Percentiles rank a stretch among this genome's conserved stretches.
Evolutionary conservation across 371 early-diverging fungal species (phyloP).

Genomic region (Saksenaea vasiformis): DNA sequence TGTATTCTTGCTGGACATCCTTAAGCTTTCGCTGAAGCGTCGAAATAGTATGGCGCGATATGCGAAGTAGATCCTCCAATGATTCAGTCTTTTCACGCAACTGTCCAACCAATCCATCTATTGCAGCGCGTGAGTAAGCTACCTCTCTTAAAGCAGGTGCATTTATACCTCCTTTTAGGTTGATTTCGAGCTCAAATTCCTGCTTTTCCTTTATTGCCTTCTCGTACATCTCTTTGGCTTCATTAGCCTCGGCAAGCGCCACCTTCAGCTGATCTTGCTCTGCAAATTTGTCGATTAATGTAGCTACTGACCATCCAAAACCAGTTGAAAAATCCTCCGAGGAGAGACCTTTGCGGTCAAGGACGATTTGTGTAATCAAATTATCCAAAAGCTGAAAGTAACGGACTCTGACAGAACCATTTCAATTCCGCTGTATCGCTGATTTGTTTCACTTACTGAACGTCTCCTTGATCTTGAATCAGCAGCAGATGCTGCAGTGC

Average conservation of each 20-base stretch:
- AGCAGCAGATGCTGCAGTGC: slow-evolving; percentile 78
- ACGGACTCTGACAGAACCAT: slow-evolving; percentile 45
- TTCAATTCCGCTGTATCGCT: not conserved
- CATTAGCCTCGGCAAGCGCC: slow-evolving; percentile 71
- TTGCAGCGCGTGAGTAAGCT: not conserved
- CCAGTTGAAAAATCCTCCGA: slow-evolving; percentile 58
- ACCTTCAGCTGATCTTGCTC: slow-evolving; percentile 77
- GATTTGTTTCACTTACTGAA: slow-evolving; percentile 29
- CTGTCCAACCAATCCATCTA: slow-evolving; percentile 36
- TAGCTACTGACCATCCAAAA: slow-evolving; percentile 68
- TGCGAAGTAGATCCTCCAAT: slow-evolving; percentile 75
- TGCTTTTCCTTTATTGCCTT: slow-evolving; percentile 57
- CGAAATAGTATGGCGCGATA: slow-evolving; percentile 81
- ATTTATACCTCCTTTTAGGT: slow-evolving; percentile 58
- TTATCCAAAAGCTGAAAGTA: slow-evolving; percentile 83
- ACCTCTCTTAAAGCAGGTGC: not conserved
- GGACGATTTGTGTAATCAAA: slow-evolving; percentile 78
- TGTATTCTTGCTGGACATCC: slow-evolving; percentile 68
- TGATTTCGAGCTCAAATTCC: slow-evolving; percentile 74
- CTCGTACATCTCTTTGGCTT: slow-evolving; percentile 52
- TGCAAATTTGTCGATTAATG: slow-evolving; percentile 76
- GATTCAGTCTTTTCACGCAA: slow-evolving; percentile 75
- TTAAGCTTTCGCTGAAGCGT: slow-evolving; percentile 72
- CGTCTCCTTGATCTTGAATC: slow-evolving; percentile 68
- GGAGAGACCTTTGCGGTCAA: slow-evolving; percentile 70